Percentiles rank a stretch among this genome's conserved stretches.
Conservation (phyloP, 192 early-diverging fungal genomes). For the Allomyces arbusculus region DNA sequence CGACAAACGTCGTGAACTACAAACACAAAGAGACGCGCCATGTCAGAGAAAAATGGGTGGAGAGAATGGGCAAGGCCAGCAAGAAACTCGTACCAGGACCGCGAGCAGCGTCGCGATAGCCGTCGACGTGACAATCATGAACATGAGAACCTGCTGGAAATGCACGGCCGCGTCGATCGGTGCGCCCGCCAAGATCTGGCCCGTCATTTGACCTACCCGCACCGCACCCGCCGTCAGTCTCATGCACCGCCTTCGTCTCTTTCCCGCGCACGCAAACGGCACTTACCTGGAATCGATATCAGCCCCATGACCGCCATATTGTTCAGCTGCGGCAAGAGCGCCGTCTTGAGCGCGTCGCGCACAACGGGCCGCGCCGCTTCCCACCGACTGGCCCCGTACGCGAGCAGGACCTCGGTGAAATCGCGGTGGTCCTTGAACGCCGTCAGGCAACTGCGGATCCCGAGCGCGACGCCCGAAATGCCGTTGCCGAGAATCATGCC, state of each 20-base stretch:
- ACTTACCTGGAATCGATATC: constrained; percentile 54
- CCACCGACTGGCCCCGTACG: constrained; percentile 61
- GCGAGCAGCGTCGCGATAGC: constrained; percentile 33
- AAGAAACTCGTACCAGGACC: not conserved
- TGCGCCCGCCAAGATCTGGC: constrained; percentile 68
- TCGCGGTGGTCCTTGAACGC: constrained; percentile 31
- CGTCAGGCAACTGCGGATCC: constrained; percentile 32
- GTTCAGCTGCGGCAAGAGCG: constrained; percentile 63
- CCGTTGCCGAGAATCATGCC: constrained; percentile 75
- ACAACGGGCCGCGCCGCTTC: constrained; percentile 58
- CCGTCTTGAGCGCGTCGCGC: constrained; percentile 42
- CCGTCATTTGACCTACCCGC: constrained; percentile 36
- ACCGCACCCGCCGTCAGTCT: constrained; percentile 7
- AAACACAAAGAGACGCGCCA: not conserved
- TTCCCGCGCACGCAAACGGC: not conserved
- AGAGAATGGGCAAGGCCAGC: not conserved
- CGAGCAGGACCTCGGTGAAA: constrained; percentile 31
- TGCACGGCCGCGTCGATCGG: constrained; percentile 54
- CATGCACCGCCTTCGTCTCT: not conserved
- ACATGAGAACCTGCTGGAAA: constrained; percentile 71
- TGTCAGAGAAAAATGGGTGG: not conserved
- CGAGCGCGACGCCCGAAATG: constrained; percentile 51
- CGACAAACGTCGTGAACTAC: not conserved
- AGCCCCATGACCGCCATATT: constrained; percentile 63
- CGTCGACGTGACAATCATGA: constrained; percentile 60